These are phyloP conservation scores for Funneliformis mosseae DNA, from an alignment of 192 early-diverging fungal genomes.

Conservation along the genomic window DNA sequence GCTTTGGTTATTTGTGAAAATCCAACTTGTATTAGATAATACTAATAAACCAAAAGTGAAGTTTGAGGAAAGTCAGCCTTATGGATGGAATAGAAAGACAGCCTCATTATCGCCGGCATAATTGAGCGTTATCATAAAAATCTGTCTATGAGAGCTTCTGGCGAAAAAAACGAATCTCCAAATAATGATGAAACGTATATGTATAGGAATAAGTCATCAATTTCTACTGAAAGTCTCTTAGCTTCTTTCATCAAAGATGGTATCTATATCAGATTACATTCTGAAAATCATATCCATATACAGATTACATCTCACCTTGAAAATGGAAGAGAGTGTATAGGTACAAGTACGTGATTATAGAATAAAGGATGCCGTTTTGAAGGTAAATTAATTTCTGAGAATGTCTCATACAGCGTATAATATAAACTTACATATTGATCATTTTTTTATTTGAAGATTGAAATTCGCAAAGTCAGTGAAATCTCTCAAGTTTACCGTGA, in stretches of 20 bases:
- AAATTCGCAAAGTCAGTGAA: background rate
- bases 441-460: constrained; percentile 31
- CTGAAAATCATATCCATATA: constrained; percentile 27
- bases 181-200: constrained; percentile 22
- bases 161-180: constrained; percentile 28
- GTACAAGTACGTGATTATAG: constrained; percentile 28
- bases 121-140: background rate
- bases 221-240: constrained; percentile 33
- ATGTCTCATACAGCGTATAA: constrained; percentile 22
- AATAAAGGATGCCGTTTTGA: constrained; percentile 33
- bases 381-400: constrained; percentile 32
- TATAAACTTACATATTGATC: constrained; percentile 27
- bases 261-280: constrained; percentile 26
- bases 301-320: constrained; percentile 25
- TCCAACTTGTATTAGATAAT: constrained; percentile 3
- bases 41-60: background rate
- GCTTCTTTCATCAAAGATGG: constrained; percentile 26
- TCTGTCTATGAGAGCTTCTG: constrained; percentile 1
- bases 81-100: background rate
- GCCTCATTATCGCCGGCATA: constrained; percentile 2
- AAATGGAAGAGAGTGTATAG: constrained; percentile 22
- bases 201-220: constrained; percentile 25
- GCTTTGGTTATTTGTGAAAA: constrained; percentile 19
- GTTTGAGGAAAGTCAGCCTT: constrained; percentile 9
- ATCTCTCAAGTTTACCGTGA: constrained; percentile 19